A percentile compares a stretch with the other conserved stretches of the same genome.
These are phyloP conservation scores for Castanea crenata DNA, from an alignment of 306 rosid species.

Conservation along the genomic window DNA sequence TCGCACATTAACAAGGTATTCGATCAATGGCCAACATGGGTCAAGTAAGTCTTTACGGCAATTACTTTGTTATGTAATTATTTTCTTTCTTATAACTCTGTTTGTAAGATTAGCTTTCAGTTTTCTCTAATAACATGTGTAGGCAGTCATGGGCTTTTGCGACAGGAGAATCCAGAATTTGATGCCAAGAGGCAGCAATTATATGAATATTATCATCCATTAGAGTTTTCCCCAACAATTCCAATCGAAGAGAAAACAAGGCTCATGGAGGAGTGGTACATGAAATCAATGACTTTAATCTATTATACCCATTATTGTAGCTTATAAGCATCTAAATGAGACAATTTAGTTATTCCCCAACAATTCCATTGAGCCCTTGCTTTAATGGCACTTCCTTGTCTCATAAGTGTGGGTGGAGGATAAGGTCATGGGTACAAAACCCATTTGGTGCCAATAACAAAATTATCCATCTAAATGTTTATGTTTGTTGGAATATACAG, in stretches of 20 bases:
- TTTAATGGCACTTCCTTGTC: no score
- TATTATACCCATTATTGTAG: neutral
- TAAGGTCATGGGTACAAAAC: no score
- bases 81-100: neutral
- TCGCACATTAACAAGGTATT: conserved; percentile 72
- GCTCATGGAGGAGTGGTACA: conserved; percentile 96
- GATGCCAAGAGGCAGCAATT: conserved; percentile 68
- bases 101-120: conserved; percentile 4
- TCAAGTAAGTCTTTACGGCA: conserved; percentile 49
- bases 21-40: conserved; percentile 79
- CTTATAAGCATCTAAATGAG: neutral
- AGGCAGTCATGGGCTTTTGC: conserved; percentile 89
- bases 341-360: neutral
- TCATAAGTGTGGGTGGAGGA: no score
- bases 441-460: no score
- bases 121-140: conserved; percentile 29
- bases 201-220: conserved; percentile 72
- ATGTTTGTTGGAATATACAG: neutral
- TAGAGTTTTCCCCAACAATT: conserved; percentile 76
- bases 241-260: conserved; percentile 74
- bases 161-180: conserved; percentile 73
- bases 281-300: neutral
- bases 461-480: neutral
- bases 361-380: no score
- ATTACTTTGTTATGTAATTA: neutral